Conservation (phyloP, 495 filamentous ascomycete species). For the Eremomyces bilateralis region DNA sequence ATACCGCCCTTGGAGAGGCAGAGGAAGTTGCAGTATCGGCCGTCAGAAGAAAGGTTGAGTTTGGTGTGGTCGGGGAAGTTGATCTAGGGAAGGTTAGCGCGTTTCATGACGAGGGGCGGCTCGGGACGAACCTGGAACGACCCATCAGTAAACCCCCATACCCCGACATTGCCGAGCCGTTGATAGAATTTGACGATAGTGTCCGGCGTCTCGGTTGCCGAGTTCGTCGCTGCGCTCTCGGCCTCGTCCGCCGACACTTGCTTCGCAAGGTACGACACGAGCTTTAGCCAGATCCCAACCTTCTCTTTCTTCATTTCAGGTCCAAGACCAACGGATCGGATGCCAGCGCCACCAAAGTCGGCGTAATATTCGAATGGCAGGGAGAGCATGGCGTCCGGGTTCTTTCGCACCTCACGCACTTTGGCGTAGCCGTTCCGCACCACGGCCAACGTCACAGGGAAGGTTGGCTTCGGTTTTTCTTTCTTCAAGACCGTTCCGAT, state of each 20-base stretch:
- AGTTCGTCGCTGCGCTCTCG: constrained; percentile 11
- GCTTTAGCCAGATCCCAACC: constrained; percentile 69
- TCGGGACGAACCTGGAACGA: constrained; percentile 43
- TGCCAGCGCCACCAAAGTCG: constrained; percentile 41
- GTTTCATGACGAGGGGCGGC: not conserved
- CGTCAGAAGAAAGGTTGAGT: constrained; percentile 53
- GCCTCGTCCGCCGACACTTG: constrained; percentile 29
- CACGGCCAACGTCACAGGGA: constrained; percentile 16
- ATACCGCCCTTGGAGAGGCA: constrained; percentile 53
- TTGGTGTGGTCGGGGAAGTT: constrained; percentile 98
- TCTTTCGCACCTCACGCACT: constrained; percentile 28
- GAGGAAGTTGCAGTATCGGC: constrained; percentile 65
- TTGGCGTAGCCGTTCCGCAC: constrained; percentile 27
- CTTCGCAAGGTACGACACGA: constrained; percentile 82
- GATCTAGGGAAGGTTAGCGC: constrained; percentile 29
- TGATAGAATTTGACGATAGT: constrained; percentile 72
- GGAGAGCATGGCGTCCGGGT: constrained; percentile 29
- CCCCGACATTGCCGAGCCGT: constrained; percentile 63
- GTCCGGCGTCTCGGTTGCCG: constrained; percentile 13
- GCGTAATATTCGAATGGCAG: constrained; percentile 68
- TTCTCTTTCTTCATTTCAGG: constrained; percentile 25
- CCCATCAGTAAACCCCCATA: constrained; percentile 78
- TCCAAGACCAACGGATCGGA: constrained; percentile 29
- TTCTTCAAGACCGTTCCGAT: constrained; percentile 18
- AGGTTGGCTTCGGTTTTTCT: too few species aligned